Base-by-base conservation (phyloP, 306 rosid genomes). In the Prosopis cineraria region DNA sequence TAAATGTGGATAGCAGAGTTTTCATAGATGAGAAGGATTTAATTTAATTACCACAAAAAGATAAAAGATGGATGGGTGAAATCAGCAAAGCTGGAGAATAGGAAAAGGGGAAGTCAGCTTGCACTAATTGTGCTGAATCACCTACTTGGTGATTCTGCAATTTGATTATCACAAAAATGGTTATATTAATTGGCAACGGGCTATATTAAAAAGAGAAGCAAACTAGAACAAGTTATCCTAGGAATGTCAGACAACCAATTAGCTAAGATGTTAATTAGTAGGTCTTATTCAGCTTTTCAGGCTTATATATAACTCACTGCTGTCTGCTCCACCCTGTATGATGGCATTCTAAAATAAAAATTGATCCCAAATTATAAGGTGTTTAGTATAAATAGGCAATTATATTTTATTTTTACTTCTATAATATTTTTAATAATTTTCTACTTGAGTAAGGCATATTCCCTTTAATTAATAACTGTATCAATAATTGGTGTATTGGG, bases 131-230 rank as follows among this genome's bases (percentile, higher is more conserved):
- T 27, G 11, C 20, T 2, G 34, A 27, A 6, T 67, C 36, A 39
- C 50, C 72, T 20, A 40, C 72, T 13, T 40, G 52, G 50, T 12
- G 36, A 58, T 58, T 27, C n/a, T 27, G n/a, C 10, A 58, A 3
- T 12, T 64, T 63, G 43, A 33, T 33, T 63, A 63, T 8, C 68
- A 24, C 14, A 25, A 19, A 22, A 24, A 68, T 13, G 41, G 36
- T 68, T 40, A 39, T 37, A 11, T 20, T 24, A 68, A 41, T 41
- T 9, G 20, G 22, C 36, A 68, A 68, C 3, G 40, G 41, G 41
- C 9, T 47, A 37, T 37, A 37, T n/a, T 66, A 13, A 66, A 66
- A 66, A 20, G n/a, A 7, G 71, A 66, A 66, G 71, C 50, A 66
- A 66, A 66, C n/a, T 37, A 10, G 19, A 13, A 20, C 48, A 66